Evolutionary conservation across 192 early-diverging fungal species (phyloP), one percentile per base, ranked within the genome.

Genomic region (Coemansia sp.): DNA sequence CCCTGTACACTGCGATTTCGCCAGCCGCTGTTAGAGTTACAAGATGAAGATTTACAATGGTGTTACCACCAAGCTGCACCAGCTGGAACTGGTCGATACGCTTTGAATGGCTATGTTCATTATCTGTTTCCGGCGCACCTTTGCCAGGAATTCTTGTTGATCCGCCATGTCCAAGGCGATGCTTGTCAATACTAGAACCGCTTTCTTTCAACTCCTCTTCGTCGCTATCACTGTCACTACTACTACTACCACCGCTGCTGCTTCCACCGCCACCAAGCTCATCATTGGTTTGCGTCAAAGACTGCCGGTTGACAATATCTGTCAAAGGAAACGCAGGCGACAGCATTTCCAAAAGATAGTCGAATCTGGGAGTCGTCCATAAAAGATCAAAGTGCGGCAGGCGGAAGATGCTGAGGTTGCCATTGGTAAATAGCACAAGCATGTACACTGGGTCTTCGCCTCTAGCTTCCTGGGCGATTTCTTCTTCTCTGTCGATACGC

Each of bases 1-100:
- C 81, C 5, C 70, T 69, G 34, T 83, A 83, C 13, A 83, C 70
- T 23, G 69, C 72, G 4, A 83, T 42, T 35, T 78, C 75, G 36
- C 73, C 75, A 9, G 72, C 65, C 0, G 68, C 63, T 5, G 75
- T 71, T 32, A 77, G 41, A 8, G 40, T 63, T 10, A 76, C 53
- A n/a, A 83, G 48, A 40, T 75, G 69, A 33, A 62, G 22, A 8
- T 69, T 66, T 20, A 49, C 29, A 15, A 72, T 63, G 20, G 45
- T 36, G 61, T 66, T 65, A n/a, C 73, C 76, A 48, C 73, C 75
- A 2, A 74, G 58, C 69, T 71, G 73, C 45, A 69, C 73, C 48
- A 79, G 62, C 29, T 65, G 70, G 15, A 70, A 34, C 56, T 75
- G 74, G 65, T 74, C 79, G 6, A 76, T 52, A 3, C 61, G 48